Conservation (phyloP, 2,329 filamentous ascomycete genomes). For the Didymella segeticola region DNA sequence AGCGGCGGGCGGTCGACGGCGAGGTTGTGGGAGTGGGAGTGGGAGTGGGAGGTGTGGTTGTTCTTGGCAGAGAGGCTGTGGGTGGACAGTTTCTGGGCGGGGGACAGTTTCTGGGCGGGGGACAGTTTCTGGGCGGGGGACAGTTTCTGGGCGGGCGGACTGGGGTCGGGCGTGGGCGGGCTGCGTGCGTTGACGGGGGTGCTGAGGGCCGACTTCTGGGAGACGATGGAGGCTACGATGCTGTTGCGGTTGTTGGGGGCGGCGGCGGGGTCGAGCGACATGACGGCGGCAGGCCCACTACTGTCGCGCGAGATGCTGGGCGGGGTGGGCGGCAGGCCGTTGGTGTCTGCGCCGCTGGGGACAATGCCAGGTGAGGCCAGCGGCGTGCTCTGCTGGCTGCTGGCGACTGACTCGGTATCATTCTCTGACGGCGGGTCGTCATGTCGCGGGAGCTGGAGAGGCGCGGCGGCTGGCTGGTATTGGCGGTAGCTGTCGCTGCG, state of each 20-base stretch:
- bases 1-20: slow-evolving; percentile 34
- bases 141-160: too few relatives aligned
- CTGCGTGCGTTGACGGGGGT: slow-evolving; percentile 51
- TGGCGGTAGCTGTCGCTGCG: slow-evolving; percentile 36
- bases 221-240: slow-evolving; percentile 47
- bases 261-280: slow-evolving; percentile 33
- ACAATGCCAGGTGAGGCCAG: slow-evolving; percentile 37
- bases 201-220: slow-evolving; percentile 49
- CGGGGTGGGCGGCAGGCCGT: slow-evolving; percentile 55
- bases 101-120: too few relatives aligned
- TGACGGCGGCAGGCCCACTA: slow-evolving; percentile 29
- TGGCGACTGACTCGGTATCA: slow-evolving; percentile 35
- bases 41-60: slow-evolving; percentile 46
- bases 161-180: slow-evolving; percentile 49
- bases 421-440: slow-evolving; percentile 30
- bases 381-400: slow-evolving; percentile 36
- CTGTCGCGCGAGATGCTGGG: slow-evolving; percentile 50
- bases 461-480: slow-evolving; percentile 29
- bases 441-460: slow-evolving; percentile 26
- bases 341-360: slow-evolving; percentile 42
- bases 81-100: too few relatives aligned
- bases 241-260: slow-evolving; percentile 52
- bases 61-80: too few relatives aligned
- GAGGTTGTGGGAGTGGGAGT: slow-evolving; percentile 15
- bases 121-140: too few relatives aligned